Evolutionary conservation across 768 basidiomycete species (phyloP).

Genomic region (Mycena indigotica): DNA sequence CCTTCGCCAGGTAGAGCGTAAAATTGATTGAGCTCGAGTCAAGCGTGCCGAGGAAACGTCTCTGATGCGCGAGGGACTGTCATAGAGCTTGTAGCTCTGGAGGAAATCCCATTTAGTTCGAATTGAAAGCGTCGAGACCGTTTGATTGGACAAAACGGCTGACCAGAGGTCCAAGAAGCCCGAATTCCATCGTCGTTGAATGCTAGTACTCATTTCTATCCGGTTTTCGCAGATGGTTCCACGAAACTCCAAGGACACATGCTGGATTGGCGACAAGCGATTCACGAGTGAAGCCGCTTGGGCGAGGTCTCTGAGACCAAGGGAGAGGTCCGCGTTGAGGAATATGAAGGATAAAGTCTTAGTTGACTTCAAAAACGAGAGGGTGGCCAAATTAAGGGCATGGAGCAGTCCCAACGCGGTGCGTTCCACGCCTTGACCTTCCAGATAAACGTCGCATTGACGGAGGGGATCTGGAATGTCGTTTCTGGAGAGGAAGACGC

Average conservation of each 20-base stretch:
- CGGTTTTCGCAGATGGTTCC: background rate
- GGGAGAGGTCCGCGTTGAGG: conserved; percentile 2
- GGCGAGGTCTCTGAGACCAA: background rate
- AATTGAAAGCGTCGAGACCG: background rate
- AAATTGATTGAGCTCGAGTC: background rate
- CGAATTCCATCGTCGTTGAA: background rate
- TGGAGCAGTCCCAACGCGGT: background rate
- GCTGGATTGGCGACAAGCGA: background rate
- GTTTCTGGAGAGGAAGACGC: background rate
- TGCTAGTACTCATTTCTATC: background rate
- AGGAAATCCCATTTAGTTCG: conserved; percentile 4
- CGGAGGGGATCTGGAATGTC: background rate
- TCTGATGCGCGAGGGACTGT: background rate
- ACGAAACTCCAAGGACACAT: conserved; percentile 2
- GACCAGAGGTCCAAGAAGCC: conserved; percentile 1
- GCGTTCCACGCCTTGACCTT: background rate
- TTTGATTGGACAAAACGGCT: background rate
- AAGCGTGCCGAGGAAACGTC: background rate
- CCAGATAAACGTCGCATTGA: conserved; percentile 1
- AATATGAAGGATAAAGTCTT: conserved; percentile 2
- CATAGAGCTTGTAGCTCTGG: conserved; percentile 3
- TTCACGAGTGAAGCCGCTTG: background rate
- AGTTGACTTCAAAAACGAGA: background rate
- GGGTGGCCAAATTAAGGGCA: conserved; percentile 4
- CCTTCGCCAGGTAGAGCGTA: background rate